Evolutionary conservation across 768 basidiomycete species (phyloP).

Genomic region (Paxillus rubicundulus): DNA sequence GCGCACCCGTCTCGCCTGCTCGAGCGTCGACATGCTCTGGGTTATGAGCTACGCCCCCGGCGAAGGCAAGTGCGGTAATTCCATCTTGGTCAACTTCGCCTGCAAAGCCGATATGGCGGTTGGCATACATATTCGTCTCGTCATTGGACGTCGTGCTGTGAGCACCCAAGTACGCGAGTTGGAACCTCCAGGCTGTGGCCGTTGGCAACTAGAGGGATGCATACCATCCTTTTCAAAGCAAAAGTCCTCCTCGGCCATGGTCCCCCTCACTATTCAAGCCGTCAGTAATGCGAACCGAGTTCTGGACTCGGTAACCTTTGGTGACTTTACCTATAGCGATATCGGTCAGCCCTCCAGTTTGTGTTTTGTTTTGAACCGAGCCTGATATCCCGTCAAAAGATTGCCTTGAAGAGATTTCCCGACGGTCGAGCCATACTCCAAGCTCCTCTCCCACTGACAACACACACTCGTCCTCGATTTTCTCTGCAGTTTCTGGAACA

Average conservation of each 20-base stretch:
- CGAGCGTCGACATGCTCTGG: constrained; percentile 53
- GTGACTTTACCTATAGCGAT: constrained; percentile 65
- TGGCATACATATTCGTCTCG: constrained; percentile 63
- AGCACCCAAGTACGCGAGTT: constrained; percentile 62
- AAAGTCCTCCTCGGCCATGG: constrained; percentile 37
- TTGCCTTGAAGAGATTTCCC: background rate
- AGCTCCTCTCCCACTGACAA: background rate
- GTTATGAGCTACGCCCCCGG: constrained; percentile 64
- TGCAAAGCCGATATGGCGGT: constrained; percentile 22
- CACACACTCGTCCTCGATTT: constrained; percentile 16
- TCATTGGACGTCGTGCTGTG: constrained; percentile 68
- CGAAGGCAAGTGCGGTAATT: constrained; percentile 61
- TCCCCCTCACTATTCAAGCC: constrained; percentile 61
- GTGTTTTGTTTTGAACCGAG: background rate
- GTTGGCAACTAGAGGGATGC: constrained; percentile 65
- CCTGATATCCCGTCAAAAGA: constrained; percentile 11
- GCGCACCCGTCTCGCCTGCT: constrained; percentile 38
- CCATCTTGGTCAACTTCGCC: constrained; percentile 57
- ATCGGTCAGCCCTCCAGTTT: constrained; percentile 32
- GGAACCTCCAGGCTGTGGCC: constrained; percentile 43
- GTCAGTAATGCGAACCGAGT: constrained; percentile 51
- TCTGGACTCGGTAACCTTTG: constrained; percentile 67
- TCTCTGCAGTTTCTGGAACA: constrained; percentile 29
- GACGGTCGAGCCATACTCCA: constrained; percentile 1
- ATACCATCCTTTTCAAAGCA: constrained; percentile 53